Base-by-base conservation (phyloP, 2,329 filamentous ascomycete genomes). In the Colletotrichum falcatum region DNA sequence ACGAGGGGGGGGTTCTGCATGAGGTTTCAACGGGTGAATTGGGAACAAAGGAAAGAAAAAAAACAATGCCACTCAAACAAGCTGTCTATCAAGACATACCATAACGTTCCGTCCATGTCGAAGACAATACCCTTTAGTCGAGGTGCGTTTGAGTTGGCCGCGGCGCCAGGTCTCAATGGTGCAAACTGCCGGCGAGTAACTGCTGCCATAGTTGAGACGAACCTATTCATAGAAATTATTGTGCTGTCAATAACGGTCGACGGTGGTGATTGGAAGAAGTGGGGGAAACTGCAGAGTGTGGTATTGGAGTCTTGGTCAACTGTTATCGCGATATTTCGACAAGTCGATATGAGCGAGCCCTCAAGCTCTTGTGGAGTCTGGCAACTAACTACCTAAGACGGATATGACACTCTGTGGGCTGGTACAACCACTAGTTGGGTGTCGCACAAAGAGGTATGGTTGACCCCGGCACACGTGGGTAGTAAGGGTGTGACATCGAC, bases 61-160 rank as follows among this genome's bases (percentile, higher is more conserved):
- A 23, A 26, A 18, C 4, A 35, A 26, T 23, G 3, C 23, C 14
- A 37, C 20, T 11, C 8, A 64, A 33, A 7, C 8, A 44, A 16
- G 49, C 12, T 6, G 37, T 18, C 14, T 18, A 14, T 12, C 44
- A 37, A 44, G n/a, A 49, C 90, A 83, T 82, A 97, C 95, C 92
- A 98, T 71, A 98, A 82, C 30, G 95, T 99, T 4, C 95, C 95
- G 80, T 99, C 95, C 73, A 99, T 93, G 82, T 99, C 95, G 81
- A 98, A 98, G 18, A 98, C 86, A 1, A 92, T 82, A 4, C 90
- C 90, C 71, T 84, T 84, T 35, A 92, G 80, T 66, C 78, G 82
- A 2, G 87, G 86, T 28, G 80, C 77, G 11, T 77, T 77, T 30
- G 76, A 74, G 3, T 78, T 75, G 6, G 80, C 73, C 14, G 71